Evolutionary conservation across 352 stramenopile species (phyloP), one percentile per base, ranked within the genome.

Genomic region (Phytopythium oedochilum): DNA sequence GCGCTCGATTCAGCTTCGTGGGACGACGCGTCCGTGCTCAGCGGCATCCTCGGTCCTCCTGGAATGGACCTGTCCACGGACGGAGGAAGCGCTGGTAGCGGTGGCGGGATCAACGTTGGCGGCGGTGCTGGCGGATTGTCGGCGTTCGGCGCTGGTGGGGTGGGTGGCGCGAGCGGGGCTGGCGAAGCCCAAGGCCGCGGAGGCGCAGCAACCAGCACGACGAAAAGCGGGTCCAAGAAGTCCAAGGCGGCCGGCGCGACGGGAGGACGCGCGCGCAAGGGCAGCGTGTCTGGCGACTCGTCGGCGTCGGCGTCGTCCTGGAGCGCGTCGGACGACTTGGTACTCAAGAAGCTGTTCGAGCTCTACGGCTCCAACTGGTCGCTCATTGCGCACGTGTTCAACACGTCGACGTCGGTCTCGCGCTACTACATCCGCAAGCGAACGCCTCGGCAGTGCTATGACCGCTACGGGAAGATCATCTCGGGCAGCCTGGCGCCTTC

Each of bases 321-420:
- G 86, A 89, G 68, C 39, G 55, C 76, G 43, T 68, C 87, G 23
- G 83, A 94, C 48, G 86, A 96, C 54, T 63, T 86, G 9, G 63
- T 93, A 26, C 64, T 96, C 4, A 89, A 88, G 65, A 92, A 92
- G 63, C 60, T 94, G 14, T 89, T 92, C 42, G 83, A 94, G 53
- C 63, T 91, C 25, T 96, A 96, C 54, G 86, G 86, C 2, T 76
- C 82, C 23, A 96, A 96, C 45, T 96, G 86, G 86, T 91, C 81
- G 45, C 71, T 96, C 14, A 90, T 96, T 34, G 79, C 86, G 7
- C 83, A 96, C 47, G 81, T 92, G 34, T 78, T 94, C 45, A 92
- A 92, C 47, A 75, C 79, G 51, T 64, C 82, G 23, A 86, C 76
- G 7, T 78, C 75, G 1, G 75, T 92, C 22, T 91, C 80, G 31